Evolutionary conservation across 2,329 filamentous ascomycete species (phyloP), one percentile per base, ranked within the genome.

Genomic region (Pseudogymnoascus sp.): DNA sequence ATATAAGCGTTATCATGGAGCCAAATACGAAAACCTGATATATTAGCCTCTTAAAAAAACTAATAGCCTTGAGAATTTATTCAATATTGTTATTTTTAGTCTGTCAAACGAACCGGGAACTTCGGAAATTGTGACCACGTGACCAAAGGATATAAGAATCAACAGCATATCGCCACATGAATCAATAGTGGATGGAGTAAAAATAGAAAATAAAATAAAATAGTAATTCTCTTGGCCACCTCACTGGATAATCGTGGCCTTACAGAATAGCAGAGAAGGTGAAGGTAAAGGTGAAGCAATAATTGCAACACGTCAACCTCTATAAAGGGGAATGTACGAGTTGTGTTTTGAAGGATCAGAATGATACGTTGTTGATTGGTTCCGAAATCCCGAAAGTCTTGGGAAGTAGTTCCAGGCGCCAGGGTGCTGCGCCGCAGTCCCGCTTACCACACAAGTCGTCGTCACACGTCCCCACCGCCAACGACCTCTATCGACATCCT

Each of bases 361-460:
- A 53, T 53, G n/a, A 53, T 53, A 29, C 47, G 47, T 31, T 53
- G 47, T 53, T 53, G 47, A 53, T 53, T 53, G 47, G 47, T 53
- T 53, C 26, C 47, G 26, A 53, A 31, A 53, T 31, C 26, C 47
- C 47, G 26, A 53, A 53, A 53, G 13, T 29, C 13, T 53, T 53
- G 44, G 44, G 11, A n/a, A 1, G 19, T 19, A 19, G 19, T 19
- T 29, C 44, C 44, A 53, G 44, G 44, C 44, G 44, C 44, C 44
- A 53, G 24, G 24, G 24, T 53, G 44, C 44, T 53, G 44, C 44
- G 44, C 44, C 44, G 47, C 47, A 53, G 24, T 31, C 26, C 47
- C 47, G 47, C 47, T 53, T 53, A 53, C 47, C 47, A 53, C 47
- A 53, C 47, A 13, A 50, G 47, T 31, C 26, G 47, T 53, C 47